These are phyloP conservation scores for Apiospora pterosperma DNA, from an alignment of 2,329 filamentous ascomycete species.

Conservation along the genomic window DNA sequence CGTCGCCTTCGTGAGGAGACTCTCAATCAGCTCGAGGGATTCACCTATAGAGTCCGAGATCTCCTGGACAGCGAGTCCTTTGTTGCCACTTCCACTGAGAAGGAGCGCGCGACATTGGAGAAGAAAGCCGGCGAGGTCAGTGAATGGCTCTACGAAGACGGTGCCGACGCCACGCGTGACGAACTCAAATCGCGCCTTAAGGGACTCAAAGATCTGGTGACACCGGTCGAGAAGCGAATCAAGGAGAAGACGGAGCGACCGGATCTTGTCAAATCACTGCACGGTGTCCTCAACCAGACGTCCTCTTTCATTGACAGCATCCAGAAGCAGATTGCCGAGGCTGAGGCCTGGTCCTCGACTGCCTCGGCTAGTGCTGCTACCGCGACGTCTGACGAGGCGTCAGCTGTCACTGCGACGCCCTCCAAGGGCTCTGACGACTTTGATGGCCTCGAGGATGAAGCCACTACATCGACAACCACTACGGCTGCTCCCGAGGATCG, in stretches of 20 bases:
- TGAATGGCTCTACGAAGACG: slow-evolving; percentile 90
- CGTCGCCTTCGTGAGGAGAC: slow-evolving; percentile 78
- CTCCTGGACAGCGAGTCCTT: slow-evolving; percentile 77
- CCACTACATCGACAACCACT: slow-evolving; percentile 30
- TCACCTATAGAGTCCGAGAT: slow-evolving; percentile 85
- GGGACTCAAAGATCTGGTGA: slow-evolving; percentile 71
- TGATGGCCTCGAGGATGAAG: slow-evolving; percentile 76
- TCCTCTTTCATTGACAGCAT: slow-evolving; percentile 68
- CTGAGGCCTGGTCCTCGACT: slow-evolving; percentile 59
- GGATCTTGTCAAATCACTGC: slow-evolving; percentile 61
- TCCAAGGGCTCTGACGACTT: slow-evolving; percentile 50
- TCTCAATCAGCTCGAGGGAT: slow-evolving; percentile 88
- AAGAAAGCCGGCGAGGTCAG: slow-evolving; percentile 65
- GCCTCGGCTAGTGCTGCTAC: slow-evolving; percentile 45
- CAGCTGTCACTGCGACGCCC: slow-evolving; percentile 44
- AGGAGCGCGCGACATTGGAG: slow-evolving; percentile 64
- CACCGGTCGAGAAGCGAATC: slow-evolving; percentile 72
- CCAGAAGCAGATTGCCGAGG: slow-evolving; percentile 65
- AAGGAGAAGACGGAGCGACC: slow-evolving; percentile 71
- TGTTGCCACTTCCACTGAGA: slow-evolving; percentile 64
- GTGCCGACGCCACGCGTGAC: slow-evolving; percentile 69
- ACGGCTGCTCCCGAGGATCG: slow-evolving; percentile 45
- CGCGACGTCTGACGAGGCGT: slow-evolving; percentile 31
- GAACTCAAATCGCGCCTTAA: slow-evolving; percentile 75
- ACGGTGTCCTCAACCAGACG: slow-evolving; percentile 69